phyloP scores from a whole-genome alignment of 345 rosid genomes.

The Eucalyptus camaldulensis region DNA sequence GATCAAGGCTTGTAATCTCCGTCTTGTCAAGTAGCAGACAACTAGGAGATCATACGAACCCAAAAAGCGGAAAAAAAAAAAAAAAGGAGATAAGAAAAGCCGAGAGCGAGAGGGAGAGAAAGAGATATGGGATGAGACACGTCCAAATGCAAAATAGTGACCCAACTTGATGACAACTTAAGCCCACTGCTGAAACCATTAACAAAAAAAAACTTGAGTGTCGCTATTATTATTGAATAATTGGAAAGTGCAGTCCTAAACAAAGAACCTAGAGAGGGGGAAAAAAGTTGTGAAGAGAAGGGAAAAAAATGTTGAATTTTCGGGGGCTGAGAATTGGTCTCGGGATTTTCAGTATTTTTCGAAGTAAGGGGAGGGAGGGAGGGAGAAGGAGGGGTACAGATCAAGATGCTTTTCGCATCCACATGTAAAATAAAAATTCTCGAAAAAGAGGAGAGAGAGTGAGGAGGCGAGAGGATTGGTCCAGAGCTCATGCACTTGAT shows the following conservation, averaged over 20 bases:
- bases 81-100: background rate
- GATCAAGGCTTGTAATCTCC: background rate
- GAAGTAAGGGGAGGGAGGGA: background rate
- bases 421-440: background rate
- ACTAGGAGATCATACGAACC: background rate
- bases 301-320: background rate
- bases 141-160: background rate
- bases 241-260: background rate
- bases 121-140: background rate
- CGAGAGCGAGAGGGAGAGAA: background rate
- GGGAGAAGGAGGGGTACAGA: background rate
- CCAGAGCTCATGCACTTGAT: constrained; percentile 48
- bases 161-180: background rate
- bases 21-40: background rate
- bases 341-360: constrained; percentile 43
- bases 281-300: background rate
- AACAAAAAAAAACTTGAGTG: background rate
- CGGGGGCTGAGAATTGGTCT: constrained; percentile 2
- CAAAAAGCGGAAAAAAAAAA: background rate
- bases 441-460: background rate
- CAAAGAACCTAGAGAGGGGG: background rate
- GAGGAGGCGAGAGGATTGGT: constrained; percentile 10
- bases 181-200: background rate
- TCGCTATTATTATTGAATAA: background rate
- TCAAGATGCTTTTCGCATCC: background rate